Evolutionary conservation across 768 basidiomycete species (phyloP).

Genomic region (Stropharia rugosoannulata): DNA sequence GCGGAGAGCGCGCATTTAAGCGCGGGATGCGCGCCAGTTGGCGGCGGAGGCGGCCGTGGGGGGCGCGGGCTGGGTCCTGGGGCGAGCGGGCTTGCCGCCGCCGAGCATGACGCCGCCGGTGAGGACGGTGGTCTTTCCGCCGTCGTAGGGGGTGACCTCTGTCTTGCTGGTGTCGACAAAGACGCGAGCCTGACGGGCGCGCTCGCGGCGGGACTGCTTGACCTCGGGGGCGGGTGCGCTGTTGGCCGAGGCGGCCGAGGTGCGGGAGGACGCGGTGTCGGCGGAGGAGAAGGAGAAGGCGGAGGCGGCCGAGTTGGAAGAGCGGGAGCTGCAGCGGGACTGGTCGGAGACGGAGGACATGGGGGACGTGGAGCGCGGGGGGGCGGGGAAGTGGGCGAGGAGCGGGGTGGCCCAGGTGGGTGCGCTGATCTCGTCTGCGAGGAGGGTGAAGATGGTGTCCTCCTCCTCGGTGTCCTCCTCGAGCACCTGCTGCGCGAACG

Average conservation of each 20-base stretch:
- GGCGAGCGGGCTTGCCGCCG: constrained; percentile 32
- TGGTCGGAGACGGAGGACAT: constrained; percentile 58
- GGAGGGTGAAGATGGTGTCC: constrained; percentile 71
- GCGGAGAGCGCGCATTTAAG: constrained; percentile 31
- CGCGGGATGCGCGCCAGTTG: constrained; percentile 62
- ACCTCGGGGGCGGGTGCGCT: constrained; percentile 20
- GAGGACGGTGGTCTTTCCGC: constrained; percentile 85
- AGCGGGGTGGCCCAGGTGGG: constrained; percentile 72
- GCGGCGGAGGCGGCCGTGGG: constrained; percentile 31
- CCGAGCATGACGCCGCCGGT: constrained; percentile 90
- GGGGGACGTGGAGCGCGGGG: constrained; percentile 54
- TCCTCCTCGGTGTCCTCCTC: constrained; percentile 73
- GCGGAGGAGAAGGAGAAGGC: constrained; percentile 55
- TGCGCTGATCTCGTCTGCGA: constrained; percentile 67
- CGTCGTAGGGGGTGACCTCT: constrained; percentile 83
- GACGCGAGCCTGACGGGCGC: constrained; percentile 65
- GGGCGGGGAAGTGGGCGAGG: constrained; percentile 55
- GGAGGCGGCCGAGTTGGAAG: constrained; percentile 65
- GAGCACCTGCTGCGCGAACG: constrained; percentile 71
- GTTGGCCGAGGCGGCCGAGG: constrained; percentile 38
- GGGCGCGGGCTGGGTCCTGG: constrained; percentile 25
- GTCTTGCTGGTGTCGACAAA: constrained; percentile 74
- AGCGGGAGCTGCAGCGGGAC: constrained; percentile 71
- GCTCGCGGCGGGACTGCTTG: constrained; percentile 68
- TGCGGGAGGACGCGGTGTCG: constrained; percentile 46